Conservation (phyloP, 306 rosid genomes). For the Sindora glabra region DNA sequence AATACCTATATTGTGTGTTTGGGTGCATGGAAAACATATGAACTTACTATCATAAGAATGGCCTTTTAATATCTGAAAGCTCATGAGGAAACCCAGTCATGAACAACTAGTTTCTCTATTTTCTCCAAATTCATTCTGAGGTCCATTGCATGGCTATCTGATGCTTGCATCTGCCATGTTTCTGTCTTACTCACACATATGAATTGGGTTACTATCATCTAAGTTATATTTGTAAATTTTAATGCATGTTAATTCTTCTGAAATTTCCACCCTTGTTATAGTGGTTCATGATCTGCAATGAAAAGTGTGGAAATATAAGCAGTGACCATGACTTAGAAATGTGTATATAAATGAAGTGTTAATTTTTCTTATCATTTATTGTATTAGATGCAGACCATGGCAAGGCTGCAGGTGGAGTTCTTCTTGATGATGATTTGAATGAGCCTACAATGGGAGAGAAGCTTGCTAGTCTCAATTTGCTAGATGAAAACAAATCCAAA, state of each 20-base stretch:
- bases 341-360: neutral
- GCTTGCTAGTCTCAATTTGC: constrained; percentile 51
- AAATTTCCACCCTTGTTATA: neutral
- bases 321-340: no score
- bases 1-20: neutral
- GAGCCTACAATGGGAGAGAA: constrained; percentile 88
- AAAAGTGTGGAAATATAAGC: no score
- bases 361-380: neutral
- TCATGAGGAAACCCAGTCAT: neutral
- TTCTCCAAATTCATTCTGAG: neutral
- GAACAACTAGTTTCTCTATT: no score
- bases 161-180: no score
- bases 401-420: constrained; percentile 42
- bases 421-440: constrained; percentile 36
- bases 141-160: neutral
- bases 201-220: neutral
- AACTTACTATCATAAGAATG: neutral
- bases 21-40: neutral
- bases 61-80: neutral
- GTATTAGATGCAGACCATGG: constrained; percentile 12
- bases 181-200: no score
- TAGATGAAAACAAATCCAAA: constrained; percentile 24
- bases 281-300: no score
- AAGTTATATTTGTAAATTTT: neutral
- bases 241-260: neutral